Conservation (phyloP, 2,329 filamentous ascomycete species). For the Colletotrichum aenigma region DNA sequence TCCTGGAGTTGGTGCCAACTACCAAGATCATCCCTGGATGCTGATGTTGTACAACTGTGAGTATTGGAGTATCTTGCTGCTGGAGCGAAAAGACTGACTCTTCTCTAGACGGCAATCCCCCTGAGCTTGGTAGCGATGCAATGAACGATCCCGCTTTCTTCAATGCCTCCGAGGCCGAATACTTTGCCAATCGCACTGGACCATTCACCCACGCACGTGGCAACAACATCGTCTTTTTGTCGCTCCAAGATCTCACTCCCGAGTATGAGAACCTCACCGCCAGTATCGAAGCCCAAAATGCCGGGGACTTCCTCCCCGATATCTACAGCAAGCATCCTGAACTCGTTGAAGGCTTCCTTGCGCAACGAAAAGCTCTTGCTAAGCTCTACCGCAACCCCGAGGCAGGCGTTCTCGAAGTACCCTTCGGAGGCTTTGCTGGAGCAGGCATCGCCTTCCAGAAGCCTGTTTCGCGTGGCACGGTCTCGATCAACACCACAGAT, state of each 20-base stretch:
- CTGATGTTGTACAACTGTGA: not conserved
- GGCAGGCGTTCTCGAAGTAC: constrained; percentile 28
- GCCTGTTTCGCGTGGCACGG: constrained; percentile 42
- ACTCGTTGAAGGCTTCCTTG: constrained; percentile 40
- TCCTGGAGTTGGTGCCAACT: constrained; percentile 18
- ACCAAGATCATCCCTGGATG: constrained; percentile 19
- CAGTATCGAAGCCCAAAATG: constrained; percentile 33
- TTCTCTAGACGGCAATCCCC: constrained; percentile 1
- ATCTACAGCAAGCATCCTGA: constrained; percentile 29
- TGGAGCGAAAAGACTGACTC: not conserved
- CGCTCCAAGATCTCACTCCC: constrained; percentile 31
- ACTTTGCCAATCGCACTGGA: constrained; percentile 32
- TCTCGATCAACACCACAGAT: constrained; percentile 36
- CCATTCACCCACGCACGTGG: constrained; percentile 32
- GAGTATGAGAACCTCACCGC: constrained; percentile 26
- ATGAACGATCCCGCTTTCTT: constrained; percentile 36
- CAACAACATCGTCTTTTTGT: constrained; percentile 10
- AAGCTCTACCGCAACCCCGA: constrained; percentile 30
- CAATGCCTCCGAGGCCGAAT: constrained; percentile 32
- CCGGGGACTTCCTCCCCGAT: constrained; percentile 34
- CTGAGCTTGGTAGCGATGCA: constrained; percentile 21
- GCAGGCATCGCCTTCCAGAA: constrained; percentile 37
- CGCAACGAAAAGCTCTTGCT: constrained; percentile 35
- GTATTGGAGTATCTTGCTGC: not conserved
- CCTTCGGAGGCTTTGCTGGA: constrained; percentile 33